Base-by-base conservation (phyloP, 2,329 filamentous ascomycete species). In the Phialophora verrucosa region DNA sequence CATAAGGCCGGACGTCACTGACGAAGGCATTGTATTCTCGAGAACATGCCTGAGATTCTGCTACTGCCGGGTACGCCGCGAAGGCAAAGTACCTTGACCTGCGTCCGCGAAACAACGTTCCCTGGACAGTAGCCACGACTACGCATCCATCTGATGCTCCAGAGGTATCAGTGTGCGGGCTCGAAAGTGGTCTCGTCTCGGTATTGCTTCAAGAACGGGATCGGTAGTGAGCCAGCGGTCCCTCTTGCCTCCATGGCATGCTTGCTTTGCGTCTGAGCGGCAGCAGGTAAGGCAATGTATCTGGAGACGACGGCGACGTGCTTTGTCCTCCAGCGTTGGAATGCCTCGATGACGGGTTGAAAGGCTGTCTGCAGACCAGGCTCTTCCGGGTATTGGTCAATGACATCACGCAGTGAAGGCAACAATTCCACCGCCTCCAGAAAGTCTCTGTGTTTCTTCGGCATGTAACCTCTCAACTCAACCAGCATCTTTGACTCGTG, bases 271-370 rank as follows among this genome's bases (percentile, higher is more conserved):
- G 31, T 42, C 32, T 59, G 57, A 31, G 38, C 58, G 4, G 51
- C 50, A 11, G 63, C 57, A 11, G 65, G 65, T 27, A 47, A 51
- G 17, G 64, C 44, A 55, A 68, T 38, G 44, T 65, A 68, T 47
- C 63, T 62, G 29, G 65, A 57, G 23, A 68, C 65, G 47, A 68
- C 31, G 51, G 35, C 47, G 49, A 68, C 55, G 49, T 68, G 65
- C 29, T 53, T 62, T 42, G 61, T 63, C 54, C 61, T 63, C 27
- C 38, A 63, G 27, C 31, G 27, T 31, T 51, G 27, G 3, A 63
- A 63, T n/a, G 61, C 61, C 4, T 63, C 61, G 27, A 63, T 47
- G 3, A 84, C 75, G 11, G 75, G 69, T 1, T 70, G 68, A 14
- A 80, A 75, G 2, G 74, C 75, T 27, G 38, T 14, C 17, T 56